These are phyloP conservation scores for Microdochium trichocladiopsis DNA, from an alignment of 2,329 filamentous ascomycete genomes.

Conservation along the genomic window DNA sequence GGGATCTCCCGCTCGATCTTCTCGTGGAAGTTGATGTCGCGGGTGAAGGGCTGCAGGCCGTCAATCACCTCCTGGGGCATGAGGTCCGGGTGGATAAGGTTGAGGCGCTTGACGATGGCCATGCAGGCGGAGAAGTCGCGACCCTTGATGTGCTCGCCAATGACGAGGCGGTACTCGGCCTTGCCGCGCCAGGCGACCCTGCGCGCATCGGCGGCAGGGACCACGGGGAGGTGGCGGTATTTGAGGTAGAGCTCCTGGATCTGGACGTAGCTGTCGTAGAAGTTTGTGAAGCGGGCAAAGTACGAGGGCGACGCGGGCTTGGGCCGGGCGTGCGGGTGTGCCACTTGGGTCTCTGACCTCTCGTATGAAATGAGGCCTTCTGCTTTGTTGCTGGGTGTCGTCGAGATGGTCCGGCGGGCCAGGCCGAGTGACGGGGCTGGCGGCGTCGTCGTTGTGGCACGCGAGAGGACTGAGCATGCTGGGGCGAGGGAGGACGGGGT, in stretches of 20 bases:
- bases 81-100: conserved; percentile 75
- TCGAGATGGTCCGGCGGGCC: background rate
- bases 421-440: background rate
- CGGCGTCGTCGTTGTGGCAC: background rate
- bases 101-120: conserved; percentile 68
- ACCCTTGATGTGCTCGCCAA: conserved; percentile 66
- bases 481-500: background rate
- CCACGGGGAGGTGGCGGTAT: conserved; percentile 65
- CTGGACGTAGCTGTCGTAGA: conserved; percentile 76
- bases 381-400: conserved; percentile 6
- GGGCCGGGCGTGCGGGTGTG: conserved; percentile 54
- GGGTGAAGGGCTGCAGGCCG: conserved; percentile 64
- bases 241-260: conserved; percentile 66
- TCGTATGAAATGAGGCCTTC: background rate
- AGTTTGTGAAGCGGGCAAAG: conserved; percentile 78
- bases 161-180: conserved; percentile 63
- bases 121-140: conserved; percentile 76
- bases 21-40: conserved; percentile 64
- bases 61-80: conserved; percentile 62
- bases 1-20: conserved; percentile 54
- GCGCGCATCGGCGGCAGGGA: conserved; percentile 59
- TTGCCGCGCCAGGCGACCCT: conserved; percentile 76
- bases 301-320: conserved; percentile 88
- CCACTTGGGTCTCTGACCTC: background rate
- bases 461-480: background rate